Conservation (phyloP, 352 stramenopile genomes). For the Phytophthora niederhauseri region DNA sequence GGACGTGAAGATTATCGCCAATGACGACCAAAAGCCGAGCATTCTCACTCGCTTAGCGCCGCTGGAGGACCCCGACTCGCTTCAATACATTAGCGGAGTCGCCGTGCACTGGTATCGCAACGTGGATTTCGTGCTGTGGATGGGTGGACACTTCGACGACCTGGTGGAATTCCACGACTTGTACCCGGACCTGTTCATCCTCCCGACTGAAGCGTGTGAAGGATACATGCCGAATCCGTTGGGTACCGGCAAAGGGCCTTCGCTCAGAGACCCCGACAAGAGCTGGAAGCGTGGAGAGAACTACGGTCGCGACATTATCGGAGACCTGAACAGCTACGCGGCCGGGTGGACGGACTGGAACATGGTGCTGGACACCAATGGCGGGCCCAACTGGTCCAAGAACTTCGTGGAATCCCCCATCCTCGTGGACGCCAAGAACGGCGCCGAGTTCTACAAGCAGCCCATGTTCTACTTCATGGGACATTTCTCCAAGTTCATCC, state of each 20-base stretch:
- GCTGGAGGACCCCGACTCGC: conserved; percentile 42
- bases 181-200: conserved; percentile 77
- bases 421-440: conserved; percentile 58
- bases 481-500: conserved; percentile 74
- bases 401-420: conserved; percentile 81
- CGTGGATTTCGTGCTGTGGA: conserved; percentile 44
- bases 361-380: conserved; percentile 66
- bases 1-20: conserved; percentile 70
- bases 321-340: conserved; percentile 77
- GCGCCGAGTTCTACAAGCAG: conserved; percentile 77
- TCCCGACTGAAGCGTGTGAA: conserved; percentile 80
- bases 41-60: conserved; percentile 41
- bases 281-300: conserved; percentile 71
- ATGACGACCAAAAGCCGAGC: conserved; percentile 77
- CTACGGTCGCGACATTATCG: conserved; percentile 87
- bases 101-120: conserved; percentile 83
- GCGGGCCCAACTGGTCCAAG: conserved; percentile 75
- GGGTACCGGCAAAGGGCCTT: conserved; percentile 51
- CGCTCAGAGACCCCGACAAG: conserved; percentile 32
- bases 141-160: conserved; percentile 47
- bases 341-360: conserved; percentile 90
- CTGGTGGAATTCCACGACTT: conserved; percentile 49
- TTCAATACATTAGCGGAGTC: conserved; percentile 72
- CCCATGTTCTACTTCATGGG: conserved; percentile 77
- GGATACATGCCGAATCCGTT: conserved; percentile 53